Evolutionary conservation across 2,329 filamentous ascomycete genomes (phyloP), one percentile per base, ranked within the genome.

Genomic region (Thelonectria olida): DNA sequence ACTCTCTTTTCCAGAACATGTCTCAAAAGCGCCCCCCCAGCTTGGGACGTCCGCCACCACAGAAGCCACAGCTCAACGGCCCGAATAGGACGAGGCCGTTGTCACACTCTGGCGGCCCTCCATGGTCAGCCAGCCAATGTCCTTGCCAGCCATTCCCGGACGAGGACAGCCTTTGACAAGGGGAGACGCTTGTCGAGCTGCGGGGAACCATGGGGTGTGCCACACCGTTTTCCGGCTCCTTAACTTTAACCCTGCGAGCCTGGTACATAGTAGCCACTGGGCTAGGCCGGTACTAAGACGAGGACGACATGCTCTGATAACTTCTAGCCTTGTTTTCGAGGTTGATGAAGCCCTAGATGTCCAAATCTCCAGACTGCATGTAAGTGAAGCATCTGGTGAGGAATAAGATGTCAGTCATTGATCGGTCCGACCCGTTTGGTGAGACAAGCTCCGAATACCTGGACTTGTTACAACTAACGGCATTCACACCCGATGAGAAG

Each of bases 151-250:
- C 53, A 64, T 59, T 55, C 58, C 41, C n/a, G 25, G 41, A 34
- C 15, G 44, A 42, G 36, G 3, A 38, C 19, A 25, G 48, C 34
- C 34, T 44, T 44, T 28, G 47, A 49, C 54, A 42, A 44, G 54
- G 61, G 34, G 31, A 60, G 50, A 63, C 53, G 58, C 52, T 53
- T 68, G 67, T 57, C 66, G 66, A 58, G 58, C 57, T 71, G 69
- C 68, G 68, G 69, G 68, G 69, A 68, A 70, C 50, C 62, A 56
- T 45, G 47, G 51, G 60, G 68, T 69, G 67, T 71, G 68, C 50
- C 64, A 68, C 68, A 60, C 67, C 51, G 45, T 31, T 49, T 23
- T 34, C 51, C 51, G 57, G 57, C 31, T 55, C 52, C 54, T 61
- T 52, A 47, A 22, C 38, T 31, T 51, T 44, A 27, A 38, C 48